Evolutionary conservation across 2,329 filamentous ascomycete species (phyloP).

Genomic region (Aspergillus hiratsukae): DNA sequence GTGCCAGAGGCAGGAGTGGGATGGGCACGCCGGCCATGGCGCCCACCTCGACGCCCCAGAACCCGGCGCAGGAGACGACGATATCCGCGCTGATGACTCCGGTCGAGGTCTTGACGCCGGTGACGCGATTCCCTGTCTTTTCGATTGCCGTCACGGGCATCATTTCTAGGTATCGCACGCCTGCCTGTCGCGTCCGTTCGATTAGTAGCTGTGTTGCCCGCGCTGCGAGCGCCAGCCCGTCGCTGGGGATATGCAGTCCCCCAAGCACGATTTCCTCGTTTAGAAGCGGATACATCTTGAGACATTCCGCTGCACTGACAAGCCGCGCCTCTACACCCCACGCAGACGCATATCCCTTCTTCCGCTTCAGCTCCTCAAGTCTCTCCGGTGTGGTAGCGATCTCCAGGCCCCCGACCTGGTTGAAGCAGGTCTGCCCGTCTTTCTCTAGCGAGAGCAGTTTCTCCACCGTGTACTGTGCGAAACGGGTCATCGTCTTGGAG

Average conservation of each 20-base stretch:
- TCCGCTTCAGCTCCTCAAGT: conserved; percentile 58
- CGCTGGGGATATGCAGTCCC: conserved; percentile 57
- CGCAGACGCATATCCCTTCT: conserved; percentile 56
- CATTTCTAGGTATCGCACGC: conserved; percentile 53
- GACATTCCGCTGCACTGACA: conserved; percentile 50
- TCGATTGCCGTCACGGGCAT: conserved; percentile 58
- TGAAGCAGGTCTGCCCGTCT: conserved; percentile 51
- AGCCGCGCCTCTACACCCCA: conserved; percentile 57
- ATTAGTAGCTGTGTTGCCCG: conserved; percentile 60
- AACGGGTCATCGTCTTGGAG: conserved; percentile 46
- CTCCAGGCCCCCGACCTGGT: conserved; percentile 60
- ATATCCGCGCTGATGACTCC: conserved; percentile 55
- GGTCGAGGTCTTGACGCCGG: conserved; percentile 50
- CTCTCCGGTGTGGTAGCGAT: conserved; percentile 57
- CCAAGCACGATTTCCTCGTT: conserved; percentile 53
- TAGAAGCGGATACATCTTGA: conserved; percentile 51
- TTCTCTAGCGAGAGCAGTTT: conserved; percentile 53
- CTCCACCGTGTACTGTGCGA: conserved; percentile 59
- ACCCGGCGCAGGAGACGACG: conserved; percentile 59
- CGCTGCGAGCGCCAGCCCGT: conserved; percentile 58
- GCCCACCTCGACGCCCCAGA: conserved; percentile 63
- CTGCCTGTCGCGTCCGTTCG: conserved; percentile 52
- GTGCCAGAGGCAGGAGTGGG: conserved; percentile 57
- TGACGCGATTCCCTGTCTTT: conserved; percentile 46
- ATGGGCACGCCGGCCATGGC: conserved; percentile 56